A percentile compares a stretch with the other conserved stretches of the same genome.
Evolutionary conservation across 768 basidiomycete genomes (phyloP).

Genomic region (Termitomyces sp.): DNA sequence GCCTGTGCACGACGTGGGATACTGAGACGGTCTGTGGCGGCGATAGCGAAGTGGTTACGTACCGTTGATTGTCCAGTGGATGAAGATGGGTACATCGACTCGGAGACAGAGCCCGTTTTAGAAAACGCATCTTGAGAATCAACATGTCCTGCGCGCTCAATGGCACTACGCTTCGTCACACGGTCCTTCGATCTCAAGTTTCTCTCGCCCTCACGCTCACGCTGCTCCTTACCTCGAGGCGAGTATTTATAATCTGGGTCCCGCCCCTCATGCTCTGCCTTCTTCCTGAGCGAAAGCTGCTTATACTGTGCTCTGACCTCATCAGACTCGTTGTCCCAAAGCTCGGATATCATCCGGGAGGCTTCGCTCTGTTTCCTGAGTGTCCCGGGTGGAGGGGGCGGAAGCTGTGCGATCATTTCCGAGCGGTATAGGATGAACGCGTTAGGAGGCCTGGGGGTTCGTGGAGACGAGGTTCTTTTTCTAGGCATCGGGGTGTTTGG

Average conservation of each 20-base stretch:
- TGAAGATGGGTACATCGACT: not conserved
- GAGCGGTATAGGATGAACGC: conserved; percentile 3
- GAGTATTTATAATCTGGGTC: conserved; percentile 6
- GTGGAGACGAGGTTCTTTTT: not conserved
- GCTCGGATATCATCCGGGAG: conserved; percentile 1
- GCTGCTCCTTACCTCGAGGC: conserved; percentile 1
- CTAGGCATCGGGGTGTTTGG: not conserved
- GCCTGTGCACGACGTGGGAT: not conserved
- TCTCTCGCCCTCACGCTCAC: not conserved
- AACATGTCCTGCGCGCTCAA: not conserved
- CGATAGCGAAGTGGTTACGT: not conserved
- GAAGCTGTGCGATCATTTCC: not conserved
- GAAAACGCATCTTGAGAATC: not conserved
- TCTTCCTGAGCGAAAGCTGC: not conserved
- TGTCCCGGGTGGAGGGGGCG: not conserved
- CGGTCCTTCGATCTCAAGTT: not conserved
- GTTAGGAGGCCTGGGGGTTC: not conserved
- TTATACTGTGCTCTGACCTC: conserved; percentile 2
- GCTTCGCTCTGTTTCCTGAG: not conserved
- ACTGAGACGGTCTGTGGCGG: not conserved
- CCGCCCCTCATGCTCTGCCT: conserved; percentile 3
- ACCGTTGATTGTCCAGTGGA: not conserved
- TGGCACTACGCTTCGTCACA: no score
- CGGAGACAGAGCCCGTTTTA: not conserved
- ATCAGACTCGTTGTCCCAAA: conserved; percentile 4